Conservation (phyloP, 106 monocot species). For the Triglochin maritima region DNA sequence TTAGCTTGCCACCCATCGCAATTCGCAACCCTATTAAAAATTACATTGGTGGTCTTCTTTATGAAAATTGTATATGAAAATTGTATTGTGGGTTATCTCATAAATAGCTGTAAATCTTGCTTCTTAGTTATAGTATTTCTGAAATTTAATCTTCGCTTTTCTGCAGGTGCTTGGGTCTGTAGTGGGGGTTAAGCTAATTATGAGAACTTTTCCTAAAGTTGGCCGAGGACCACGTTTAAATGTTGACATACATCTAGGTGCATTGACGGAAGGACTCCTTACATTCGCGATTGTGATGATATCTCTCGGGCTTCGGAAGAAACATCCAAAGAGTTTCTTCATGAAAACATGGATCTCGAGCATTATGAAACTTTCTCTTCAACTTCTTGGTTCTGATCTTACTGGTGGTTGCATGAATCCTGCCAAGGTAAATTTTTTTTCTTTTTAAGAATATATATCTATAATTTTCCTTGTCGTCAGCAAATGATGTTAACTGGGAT, state of each 20-base stretch:
- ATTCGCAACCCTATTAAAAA: not conserved
- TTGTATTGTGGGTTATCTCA: no score
- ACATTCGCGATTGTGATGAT: slow-evolving; percentile 65
- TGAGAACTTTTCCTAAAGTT: slow-evolving; percentile 41
- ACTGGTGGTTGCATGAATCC: slow-evolving; percentile 99
- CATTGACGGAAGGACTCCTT: slow-evolving; percentile 73
- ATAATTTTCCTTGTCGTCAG: no score
- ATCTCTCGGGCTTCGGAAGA: slow-evolving; percentile 55
- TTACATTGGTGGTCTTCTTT: not conserved
- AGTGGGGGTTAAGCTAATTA: slow-evolving; percentile 51
- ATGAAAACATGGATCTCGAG: slow-evolving; percentile 95
- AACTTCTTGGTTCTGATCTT: slow-evolving; percentile 79
- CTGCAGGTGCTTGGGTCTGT: slow-evolving; percentile 51
- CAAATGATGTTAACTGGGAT: no score
- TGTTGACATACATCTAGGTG: slow-evolving; percentile 72
- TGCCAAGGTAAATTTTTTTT: slow-evolving; percentile 62
- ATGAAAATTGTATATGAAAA: not conserved
- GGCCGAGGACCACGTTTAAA: slow-evolving; percentile 71
- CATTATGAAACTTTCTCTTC: slow-evolving; percentile 61
- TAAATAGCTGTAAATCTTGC: no score
- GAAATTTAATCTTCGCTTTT: not conserved
- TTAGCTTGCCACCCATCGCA: not conserved
- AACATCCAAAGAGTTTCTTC: slow-evolving; percentile 63
- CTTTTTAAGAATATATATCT: no score
- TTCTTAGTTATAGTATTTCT: not conserved